phyloP scores from a whole-genome alignment of 2,329 filamentous ascomycete species.

The Stagonosporopsis tanaceti region DNA sequence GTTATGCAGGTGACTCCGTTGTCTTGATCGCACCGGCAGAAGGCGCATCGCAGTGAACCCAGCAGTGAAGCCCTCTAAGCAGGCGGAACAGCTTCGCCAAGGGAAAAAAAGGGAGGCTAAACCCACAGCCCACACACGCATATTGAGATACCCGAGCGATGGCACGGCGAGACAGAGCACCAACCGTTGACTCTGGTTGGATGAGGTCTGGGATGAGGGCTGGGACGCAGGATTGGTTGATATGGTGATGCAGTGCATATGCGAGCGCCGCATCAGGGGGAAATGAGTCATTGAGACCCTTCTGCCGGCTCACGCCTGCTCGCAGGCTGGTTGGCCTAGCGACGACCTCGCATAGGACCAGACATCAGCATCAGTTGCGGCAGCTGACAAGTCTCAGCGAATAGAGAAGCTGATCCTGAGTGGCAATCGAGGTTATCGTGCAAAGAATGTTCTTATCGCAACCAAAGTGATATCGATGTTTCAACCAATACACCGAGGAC shows the following conservation, averaged over 20 bases:
- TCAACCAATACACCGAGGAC: not conserved
- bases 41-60: conserved; percentile 38
- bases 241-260: conserved; percentile 8
- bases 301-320: not conserved
- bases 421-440: not conserved
- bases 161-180: conserved; percentile 4
- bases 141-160: conserved; percentile 34
- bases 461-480: not conserved
- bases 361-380: not conserved
- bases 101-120: conserved; percentile 4
- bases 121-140: conserved; percentile 5
- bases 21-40: conserved; percentile 57
- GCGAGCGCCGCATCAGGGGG: conserved; percentile 6
- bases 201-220: conserved; percentile 2
- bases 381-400: not conserved
- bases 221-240: conserved; percentile 9
- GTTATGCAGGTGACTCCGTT: conserved; percentile 56
- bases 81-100: conserved; percentile 14
- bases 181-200: conserved; percentile 5
- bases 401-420: not conserved
- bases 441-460: not conserved
- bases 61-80: conserved; percentile 7
- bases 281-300: conserved; percentile 13
- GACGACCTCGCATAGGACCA: conserved; percentile 1
- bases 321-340: conserved; percentile 12